These are phyloP conservation scores for Apiospora hydei DNA, from an alignment of 2,329 filamentous ascomycete species.

Conservation along the genomic window DNA sequence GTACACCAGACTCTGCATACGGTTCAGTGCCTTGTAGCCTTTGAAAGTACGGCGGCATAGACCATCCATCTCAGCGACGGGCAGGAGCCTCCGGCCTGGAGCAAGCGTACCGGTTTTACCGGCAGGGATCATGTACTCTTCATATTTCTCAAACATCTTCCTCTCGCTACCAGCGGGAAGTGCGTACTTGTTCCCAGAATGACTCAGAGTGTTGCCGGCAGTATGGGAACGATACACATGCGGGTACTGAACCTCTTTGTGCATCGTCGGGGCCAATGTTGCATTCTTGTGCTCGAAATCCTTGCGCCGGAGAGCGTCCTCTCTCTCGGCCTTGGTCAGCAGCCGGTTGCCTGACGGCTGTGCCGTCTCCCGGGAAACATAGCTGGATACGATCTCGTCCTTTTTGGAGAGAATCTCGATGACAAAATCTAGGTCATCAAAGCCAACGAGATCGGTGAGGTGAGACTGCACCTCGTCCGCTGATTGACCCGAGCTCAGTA, in stretches of 20 bases:
- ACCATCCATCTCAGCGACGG: constrained; percentile 84
- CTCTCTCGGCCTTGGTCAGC: constrained; percentile 78
- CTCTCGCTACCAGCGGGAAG: constrained; percentile 79
- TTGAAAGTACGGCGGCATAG: constrained; percentile 91
- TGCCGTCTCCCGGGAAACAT: constrained; percentile 44
- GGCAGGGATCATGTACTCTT: constrained; percentile 88
- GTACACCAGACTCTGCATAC: constrained; percentile 98
- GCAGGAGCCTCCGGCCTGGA: constrained; percentile 75
- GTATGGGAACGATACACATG: constrained; percentile 89
- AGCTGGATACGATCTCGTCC: constrained; percentile 65
- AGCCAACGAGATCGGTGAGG: constrained; percentile 89
- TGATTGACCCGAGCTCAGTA: constrained; percentile 70
- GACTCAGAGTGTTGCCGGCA: constrained; percentile 84
- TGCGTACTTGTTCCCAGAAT: constrained; percentile 81
- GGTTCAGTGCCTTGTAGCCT: constrained; percentile 91
- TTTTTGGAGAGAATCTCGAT: constrained; percentile 87
- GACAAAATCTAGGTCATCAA: constrained; percentile 91
- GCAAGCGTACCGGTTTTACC: constrained; percentile 78
- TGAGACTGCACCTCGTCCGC: constrained; percentile 92
- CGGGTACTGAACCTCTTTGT: constrained; percentile 81
- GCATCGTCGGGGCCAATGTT: constrained; percentile 72
- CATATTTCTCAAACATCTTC: constrained; percentile 78
- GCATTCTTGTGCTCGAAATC: constrained; percentile 87
- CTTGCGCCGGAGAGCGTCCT: constrained; percentile 76
- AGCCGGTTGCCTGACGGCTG: constrained; percentile 58